phyloP scores from a whole-genome alignment of 345 rosid genomes.

The Euphorbia lathyris region DNA sequence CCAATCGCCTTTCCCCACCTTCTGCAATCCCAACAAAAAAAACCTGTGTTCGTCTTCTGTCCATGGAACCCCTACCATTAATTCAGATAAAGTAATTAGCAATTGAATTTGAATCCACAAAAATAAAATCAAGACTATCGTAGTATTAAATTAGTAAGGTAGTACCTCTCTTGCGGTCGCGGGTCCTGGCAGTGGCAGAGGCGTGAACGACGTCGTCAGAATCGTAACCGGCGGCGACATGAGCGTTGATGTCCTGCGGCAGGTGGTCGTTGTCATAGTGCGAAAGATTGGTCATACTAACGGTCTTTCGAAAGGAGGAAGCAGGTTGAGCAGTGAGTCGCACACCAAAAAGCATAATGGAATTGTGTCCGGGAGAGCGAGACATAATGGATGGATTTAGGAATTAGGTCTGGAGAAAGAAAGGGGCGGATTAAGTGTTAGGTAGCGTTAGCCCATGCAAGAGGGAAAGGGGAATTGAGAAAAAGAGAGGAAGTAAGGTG shows the following conservation, averaged over 20 bases:
- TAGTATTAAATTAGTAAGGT: too few relatives aligned
- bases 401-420: not conserved
- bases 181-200: constrained; percentile 49
- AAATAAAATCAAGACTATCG: too few relatives aligned
- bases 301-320: constrained; percentile 58
- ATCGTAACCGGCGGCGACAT: constrained; percentile 50
- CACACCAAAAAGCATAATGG: constrained; percentile 73
- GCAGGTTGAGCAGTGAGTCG: constrained; percentile 43
- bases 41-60: constrained; percentile 72
- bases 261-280: constrained; percentile 56
- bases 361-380: constrained; percentile 40
- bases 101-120: not conserved
- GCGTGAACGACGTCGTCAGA: constrained; percentile 77
- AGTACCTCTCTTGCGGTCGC: constrained; percentile 77
- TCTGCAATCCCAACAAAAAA: constrained; percentile 60
- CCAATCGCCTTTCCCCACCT: constrained; percentile 82
- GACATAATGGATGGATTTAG: constrained; percentile 27
- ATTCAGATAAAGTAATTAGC: not conserved
- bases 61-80: constrained; percentile 65
- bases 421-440: too few relatives aligned
- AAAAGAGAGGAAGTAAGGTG: not conserved
- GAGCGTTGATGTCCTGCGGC: constrained; percentile 43
- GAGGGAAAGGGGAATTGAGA: not conserved
- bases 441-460: constrained; percentile 19
- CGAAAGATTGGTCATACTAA: constrained; percentile 65